Percentiles rank a stretch among this genome's conserved stretches.
phyloP scores from a whole-genome alignment of 176 grass and related monocot genomes.

The Coix lacrymajobi region DNA sequence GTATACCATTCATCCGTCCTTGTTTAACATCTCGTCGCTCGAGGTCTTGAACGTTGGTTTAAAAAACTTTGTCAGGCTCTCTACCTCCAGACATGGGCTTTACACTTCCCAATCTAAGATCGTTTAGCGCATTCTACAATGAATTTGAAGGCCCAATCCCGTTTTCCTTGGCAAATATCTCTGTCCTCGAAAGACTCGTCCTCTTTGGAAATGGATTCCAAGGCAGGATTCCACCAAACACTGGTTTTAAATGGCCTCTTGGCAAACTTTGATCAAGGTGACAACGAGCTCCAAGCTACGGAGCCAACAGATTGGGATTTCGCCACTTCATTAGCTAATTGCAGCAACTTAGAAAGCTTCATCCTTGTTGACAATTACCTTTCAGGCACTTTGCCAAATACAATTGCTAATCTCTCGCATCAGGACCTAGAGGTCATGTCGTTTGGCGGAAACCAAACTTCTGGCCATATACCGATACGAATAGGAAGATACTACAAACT shows the following conservation, averaged over 20 bases:
- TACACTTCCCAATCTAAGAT: background rate
- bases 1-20: background rate
- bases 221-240: background rate
- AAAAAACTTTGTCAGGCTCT: background rate
- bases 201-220: background rate
- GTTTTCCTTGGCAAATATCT: background rate
- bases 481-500: no score
- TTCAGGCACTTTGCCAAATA: background rate
- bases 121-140: background rate
- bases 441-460: background rate
- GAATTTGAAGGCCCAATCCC: background rate
- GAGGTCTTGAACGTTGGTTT: background rate
- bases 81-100: background rate
- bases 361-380: no score
- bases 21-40: background rate
- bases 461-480: background rate
- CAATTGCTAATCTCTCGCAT: background rate
- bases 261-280: background rate
- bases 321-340: background rate
- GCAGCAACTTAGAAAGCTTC: no score
- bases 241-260: background rate
- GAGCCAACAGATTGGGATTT: background rate
- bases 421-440: no score
- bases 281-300: background rate
- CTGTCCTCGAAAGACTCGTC: background rate